Conservation (phyloP, 352 stramenopile species). For the Phytopythium oedochilum region DNA sequence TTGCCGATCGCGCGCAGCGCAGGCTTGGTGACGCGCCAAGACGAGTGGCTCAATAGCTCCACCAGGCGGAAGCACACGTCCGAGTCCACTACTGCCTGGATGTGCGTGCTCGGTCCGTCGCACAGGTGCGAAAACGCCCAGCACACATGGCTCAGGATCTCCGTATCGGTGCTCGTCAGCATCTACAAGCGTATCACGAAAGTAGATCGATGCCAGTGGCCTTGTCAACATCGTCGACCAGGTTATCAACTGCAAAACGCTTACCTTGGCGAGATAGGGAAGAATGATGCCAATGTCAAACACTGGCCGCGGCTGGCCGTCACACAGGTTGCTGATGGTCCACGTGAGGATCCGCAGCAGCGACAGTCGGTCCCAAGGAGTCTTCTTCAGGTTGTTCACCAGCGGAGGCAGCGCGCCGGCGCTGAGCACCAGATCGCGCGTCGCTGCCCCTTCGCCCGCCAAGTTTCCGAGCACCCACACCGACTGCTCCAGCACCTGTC, state of each 20-base stretch:
- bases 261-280: conserved; percentile 71
- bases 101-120: conserved; percentile 95
- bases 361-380: conserved; percentile 72
- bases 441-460: conserved; percentile 85
- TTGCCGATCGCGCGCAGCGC: conserved; percentile 97
- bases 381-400: conserved; percentile 89
- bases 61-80: conserved; percentile 90
- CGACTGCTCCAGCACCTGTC: conserved; percentile 88
- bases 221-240: conserved; percentile 7
- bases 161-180: conserved; percentile 91
- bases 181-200: conserved; percentile 60
- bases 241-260: background rate
- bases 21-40: conserved; percentile 96
- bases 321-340: conserved; percentile 92
- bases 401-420: conserved; percentile 81
- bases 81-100: conserved; percentile 93
- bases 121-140: conserved; percentile 97
- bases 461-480: conserved; percentile 93
- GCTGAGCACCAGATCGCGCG: conserved; percentile 84
- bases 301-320: conserved; percentile 85
- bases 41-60: conserved; percentile 90
- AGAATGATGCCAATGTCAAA: conserved; percentile 90
- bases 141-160: conserved; percentile 94
- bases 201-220: conserved; percentile 39
- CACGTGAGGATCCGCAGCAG: conserved; percentile 90